Base-by-base conservation (phyloP, 768 basidiomycete genomes). In the Boletus rubroflammeus region DNA sequence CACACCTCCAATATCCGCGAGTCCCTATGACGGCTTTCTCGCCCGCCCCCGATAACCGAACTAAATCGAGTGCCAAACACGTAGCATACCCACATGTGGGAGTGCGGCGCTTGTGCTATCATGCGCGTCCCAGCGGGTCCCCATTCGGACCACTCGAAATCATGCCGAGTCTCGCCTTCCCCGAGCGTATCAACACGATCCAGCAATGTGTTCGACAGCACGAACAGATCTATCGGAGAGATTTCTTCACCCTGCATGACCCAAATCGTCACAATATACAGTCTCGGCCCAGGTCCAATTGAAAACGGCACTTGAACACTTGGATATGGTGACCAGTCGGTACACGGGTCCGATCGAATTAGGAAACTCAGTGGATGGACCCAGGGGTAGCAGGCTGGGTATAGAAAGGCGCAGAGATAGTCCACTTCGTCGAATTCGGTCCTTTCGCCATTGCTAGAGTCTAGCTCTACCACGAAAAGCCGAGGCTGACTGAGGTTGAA, bases 31-130 rank as follows among this genome's bases (percentile, higher is more conserved):
- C 63, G 51, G 25, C 38, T 46, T 53, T 53, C 46, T 47, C 48
- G 49, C 47, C 60, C 41, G 26, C 51, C 41, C 23, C 62, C 40
- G 26, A 34, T 31, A 36, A 59, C 70, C 43, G 56, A 72, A 56
- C 73, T 76, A 48, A 74, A 81, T 54, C 73, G 75, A 26, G 72
- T 73, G 21, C 82, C 83, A 59, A 74, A 76, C 19, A 83, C 76
- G 58, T 81, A 81, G 68, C 83, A 85, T 8, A 81, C 80, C 82
- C 83, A 85, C n/a, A 73, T 64, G 25, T 64, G 57, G 13, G 78
- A 76, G 34, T 67, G 71, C 21, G 67, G 74, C 35, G 67, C 65
- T 7, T 67, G 66, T 29, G 53, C 53, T 34, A 79, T 59, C 59
- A 83, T 63, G 26, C 81, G 77, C 9, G 78, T 77, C 4, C 73